Percentiles rank a stretch among this genome's conserved stretches.
These are phyloP conservation scores for Lizanozyma gosingica DNA, from an alignment of 1,139 yeast species.

Conservation along the genomic window DNA sequence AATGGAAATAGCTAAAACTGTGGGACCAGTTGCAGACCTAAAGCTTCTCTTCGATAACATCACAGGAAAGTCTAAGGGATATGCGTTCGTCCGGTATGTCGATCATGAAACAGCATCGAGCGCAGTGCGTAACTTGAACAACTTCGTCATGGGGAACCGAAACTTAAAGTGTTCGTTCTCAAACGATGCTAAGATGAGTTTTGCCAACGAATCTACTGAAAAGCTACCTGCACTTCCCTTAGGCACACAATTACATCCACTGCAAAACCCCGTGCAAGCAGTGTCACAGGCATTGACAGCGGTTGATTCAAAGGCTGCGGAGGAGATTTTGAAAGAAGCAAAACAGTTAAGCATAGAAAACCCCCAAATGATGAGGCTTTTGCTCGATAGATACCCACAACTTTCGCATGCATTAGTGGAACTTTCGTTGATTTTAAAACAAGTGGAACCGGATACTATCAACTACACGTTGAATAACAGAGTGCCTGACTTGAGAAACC, in stretches of 20 bases:
- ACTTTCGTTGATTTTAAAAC: slow-evolving; percentile 51
- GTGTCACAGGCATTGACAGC: slow-evolving; percentile 51
- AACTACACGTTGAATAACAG: neutral
- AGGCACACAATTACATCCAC: slow-evolving; percentile 43
- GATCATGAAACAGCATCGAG: slow-evolving; percentile 78
- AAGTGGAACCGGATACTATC: slow-evolving; percentile 37
- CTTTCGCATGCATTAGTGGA: slow-evolving; percentile 78
- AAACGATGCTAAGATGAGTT: slow-evolving; percentile 20
- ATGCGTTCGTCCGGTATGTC: slow-evolving; percentile 75
- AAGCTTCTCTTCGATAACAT: slow-evolving; percentile 77
- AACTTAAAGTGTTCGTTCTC: slow-evolving; percentile 68
- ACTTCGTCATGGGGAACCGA: slow-evolving; percentile 68
- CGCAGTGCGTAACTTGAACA: slow-evolving; percentile 83
- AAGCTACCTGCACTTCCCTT: slow-evolving; percentile 38
- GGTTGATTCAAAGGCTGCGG: slow-evolving; percentile 49
- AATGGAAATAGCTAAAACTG: slow-evolving; percentile 59
- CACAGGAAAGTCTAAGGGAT: slow-evolving; percentile 89
- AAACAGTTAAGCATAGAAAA: slow-evolving; percentile 54
- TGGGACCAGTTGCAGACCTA: slow-evolving; percentile 78
- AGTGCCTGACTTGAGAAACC: neutral
- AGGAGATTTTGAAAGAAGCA: slow-evolving; percentile 50
- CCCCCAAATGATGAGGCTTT: slow-evolving; percentile 53
- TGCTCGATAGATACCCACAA: slow-evolving; percentile 69
- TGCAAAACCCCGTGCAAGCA: slow-evolving; percentile 50
- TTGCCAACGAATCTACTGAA: slow-evolving; percentile 8